These are phyloP conservation scores for Fraxinus floribunda DNA, from an alignment of 305 asterid species.

Conservation along the genomic window DNA sequence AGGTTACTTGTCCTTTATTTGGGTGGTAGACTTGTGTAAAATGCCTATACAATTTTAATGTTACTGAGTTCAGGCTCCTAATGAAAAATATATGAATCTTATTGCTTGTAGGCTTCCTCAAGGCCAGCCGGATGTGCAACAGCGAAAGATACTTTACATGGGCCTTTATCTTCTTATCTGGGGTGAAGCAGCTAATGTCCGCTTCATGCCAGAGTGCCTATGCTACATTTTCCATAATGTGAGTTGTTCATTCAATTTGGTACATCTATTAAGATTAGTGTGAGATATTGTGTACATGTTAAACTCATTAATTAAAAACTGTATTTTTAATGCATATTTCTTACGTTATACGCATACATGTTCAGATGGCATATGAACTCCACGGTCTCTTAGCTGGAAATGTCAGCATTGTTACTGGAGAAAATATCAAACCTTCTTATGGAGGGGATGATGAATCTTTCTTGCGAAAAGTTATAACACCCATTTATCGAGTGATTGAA, in stretches of 20 bases:
- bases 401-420: conserved; percentile 98
- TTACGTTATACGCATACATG: conserved; percentile 16
- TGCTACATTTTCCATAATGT: conserved; percentile 99
- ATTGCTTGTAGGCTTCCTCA: conserved; percentile 77
- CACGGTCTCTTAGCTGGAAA: conserved; percentile 99
- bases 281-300: conserved; percentile 9
- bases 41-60: background rate
- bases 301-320: conserved; percentile 12
- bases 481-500: conserved; percentile 87
- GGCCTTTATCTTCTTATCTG: conserved; percentile 98
- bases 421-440: conserved; percentile 96
- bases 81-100: conserved; percentile 17
- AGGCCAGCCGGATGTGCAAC: conserved; percentile 81
- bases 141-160: conserved; percentile 92
- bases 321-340: background rate
- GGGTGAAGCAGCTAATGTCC: conserved; percentile 98
- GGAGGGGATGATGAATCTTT: conserved; percentile 97
- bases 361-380: conserved; percentile 98
- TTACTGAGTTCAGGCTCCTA: conserved; percentile 19
- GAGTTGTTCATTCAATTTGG: conserved; percentile 40
- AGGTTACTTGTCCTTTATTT: background rate
- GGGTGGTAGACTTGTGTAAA: conserved; percentile 8
- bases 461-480: conserved; percentile 82
- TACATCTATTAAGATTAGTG: conserved; percentile 10
- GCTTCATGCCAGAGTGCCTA: conserved; percentile 98